Percentiles rank a stretch among this genome's conserved stretches.
Conservation (phyloP, 495 filamentous ascomycete species). For the Amphirosellinia nigrospora region DNA sequence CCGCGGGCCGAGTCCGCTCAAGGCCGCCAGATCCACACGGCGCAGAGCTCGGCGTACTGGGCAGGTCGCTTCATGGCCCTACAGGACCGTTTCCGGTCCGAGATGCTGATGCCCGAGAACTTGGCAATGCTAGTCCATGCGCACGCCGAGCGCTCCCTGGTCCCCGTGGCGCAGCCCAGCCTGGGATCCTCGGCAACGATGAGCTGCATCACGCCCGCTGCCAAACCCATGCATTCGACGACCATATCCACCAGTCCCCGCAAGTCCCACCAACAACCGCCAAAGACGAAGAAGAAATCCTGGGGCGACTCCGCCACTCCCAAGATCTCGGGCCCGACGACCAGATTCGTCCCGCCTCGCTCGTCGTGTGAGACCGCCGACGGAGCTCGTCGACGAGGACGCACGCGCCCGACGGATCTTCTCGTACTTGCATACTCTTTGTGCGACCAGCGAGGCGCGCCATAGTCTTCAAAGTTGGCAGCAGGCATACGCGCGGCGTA, state of each 20-base stretch:
- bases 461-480: slow-evolving; percentile 55
- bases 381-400: slow-evolving; percentile 45
- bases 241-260: slow-evolving; percentile 3
- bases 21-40: slow-evolving; percentile 34
- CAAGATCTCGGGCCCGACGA: neutral
- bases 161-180: slow-evolving; percentile 34
- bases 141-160: slow-evolving; percentile 29
- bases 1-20: slow-evolving; percentile 15
- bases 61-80: slow-evolving; percentile 61
- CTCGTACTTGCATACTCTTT: slow-evolving; percentile 52
- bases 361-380: slow-evolving; percentile 1
- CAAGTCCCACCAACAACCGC: neutral
- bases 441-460: slow-evolving; percentile 56
- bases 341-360: neutral
- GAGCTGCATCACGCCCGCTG: slow-evolving; percentile 35
- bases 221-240: neutral
- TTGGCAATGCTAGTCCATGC: slow-evolving; percentile 38
- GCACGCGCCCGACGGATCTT: slow-evolving; percentile 55
- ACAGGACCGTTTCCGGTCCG: slow-evolving; percentile 58
- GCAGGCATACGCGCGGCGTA: slow-evolving; percentile 47
- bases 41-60: slow-evolving; percentile 56
- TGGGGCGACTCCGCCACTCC: neutral
- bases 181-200: slow-evolving; percentile 25
- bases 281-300: neutral
- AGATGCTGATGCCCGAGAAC: slow-evolving; percentile 44